Evolutionary conservation across 805 yeast genomes (phyloP).

Genomic region (Pichia phayaonensis): DNA sequence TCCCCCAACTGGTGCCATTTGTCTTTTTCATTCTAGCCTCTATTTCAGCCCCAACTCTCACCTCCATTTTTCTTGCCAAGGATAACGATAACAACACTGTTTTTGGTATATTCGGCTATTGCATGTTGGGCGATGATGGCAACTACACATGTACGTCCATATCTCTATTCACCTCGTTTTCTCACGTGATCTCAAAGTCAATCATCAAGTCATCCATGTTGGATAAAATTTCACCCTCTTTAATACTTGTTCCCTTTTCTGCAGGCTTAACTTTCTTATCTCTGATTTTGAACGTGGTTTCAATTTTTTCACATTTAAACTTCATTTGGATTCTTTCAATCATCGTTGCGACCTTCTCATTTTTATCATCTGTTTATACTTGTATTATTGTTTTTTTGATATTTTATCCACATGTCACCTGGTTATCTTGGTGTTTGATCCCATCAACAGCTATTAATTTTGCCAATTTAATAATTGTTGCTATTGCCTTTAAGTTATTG

Average conservation of each 20-base stretch:
- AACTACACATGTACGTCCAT: slow-evolving; percentile 27
- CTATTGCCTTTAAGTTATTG: slow-evolving; percentile 28
- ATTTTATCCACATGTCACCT: slow-evolving; percentile 56
- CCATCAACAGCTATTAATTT: slow-evolving; percentile 57
- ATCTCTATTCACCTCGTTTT: slow-evolving; percentile 18
- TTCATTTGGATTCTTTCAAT: slow-evolving; percentile 35
- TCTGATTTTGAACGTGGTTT: slow-evolving; percentile 29
- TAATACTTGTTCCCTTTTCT: slow-evolving; percentile 60
- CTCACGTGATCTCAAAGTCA: neutral
- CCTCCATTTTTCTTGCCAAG: slow-evolving; percentile 41
- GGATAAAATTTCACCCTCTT: slow-evolving; percentile 42
- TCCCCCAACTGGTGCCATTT: slow-evolving; percentile 44
- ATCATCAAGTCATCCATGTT: slow-evolving; percentile 28
- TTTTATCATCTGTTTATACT: slow-evolving; percentile 45
- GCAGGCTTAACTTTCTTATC: slow-evolving; percentile 52
- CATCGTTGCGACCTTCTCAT: slow-evolving; percentile 39
- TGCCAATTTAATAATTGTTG: slow-evolving; percentile 41
- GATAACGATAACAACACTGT: slow-evolving; percentile 30
- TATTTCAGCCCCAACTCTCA: slow-evolving; percentile 53
- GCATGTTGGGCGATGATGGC: slow-evolving; percentile 26
- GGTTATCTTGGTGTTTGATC: slow-evolving; percentile 69
- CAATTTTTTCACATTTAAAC: slow-evolving; percentile 16
- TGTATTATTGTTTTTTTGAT: slow-evolving; percentile 49
- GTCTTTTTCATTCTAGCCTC: slow-evolving; percentile 57
- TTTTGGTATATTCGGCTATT: slow-evolving; percentile 67